phyloP scores from a whole-genome alignment of 305 asterid genomes.

The Solanum hybrid region DNA sequence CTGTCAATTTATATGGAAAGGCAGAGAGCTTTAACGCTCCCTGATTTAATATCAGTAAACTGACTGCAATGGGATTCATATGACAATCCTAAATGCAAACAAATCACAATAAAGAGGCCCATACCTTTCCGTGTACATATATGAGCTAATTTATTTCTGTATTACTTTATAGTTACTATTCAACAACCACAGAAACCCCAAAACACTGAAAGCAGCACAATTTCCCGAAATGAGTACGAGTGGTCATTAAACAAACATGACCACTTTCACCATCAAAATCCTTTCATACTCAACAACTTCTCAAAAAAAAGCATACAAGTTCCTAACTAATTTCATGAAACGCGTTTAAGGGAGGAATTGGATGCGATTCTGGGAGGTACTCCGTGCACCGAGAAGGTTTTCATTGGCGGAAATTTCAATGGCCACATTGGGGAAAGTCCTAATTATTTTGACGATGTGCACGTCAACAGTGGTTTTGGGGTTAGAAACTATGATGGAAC shows the following conservation, averaged over 20 bases:
- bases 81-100: neutral
- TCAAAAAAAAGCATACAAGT: neutral
- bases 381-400: neutral
- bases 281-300: neutral
- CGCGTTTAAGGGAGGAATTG: neutral
- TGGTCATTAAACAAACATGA: neutral
- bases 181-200: neutral
- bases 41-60: neutral
- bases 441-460: neutral
- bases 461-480: neutral
- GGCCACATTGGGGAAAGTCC: neutral
- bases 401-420: neutral
- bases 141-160: neutral
- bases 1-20: neutral
- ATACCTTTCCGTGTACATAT: neutral
- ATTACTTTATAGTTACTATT: neutral
- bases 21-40: neutral
- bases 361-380: neutral
- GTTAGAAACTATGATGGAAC: neutral
- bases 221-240: neutral
- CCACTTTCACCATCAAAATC: neutral
- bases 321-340: neutral
- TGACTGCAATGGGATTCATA: neutral
- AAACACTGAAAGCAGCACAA: neutral
- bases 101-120: neutral